Evolutionary conservation across 352 stramenopile species (phyloP).

Genomic region (Phytophthora multivora): DNA sequence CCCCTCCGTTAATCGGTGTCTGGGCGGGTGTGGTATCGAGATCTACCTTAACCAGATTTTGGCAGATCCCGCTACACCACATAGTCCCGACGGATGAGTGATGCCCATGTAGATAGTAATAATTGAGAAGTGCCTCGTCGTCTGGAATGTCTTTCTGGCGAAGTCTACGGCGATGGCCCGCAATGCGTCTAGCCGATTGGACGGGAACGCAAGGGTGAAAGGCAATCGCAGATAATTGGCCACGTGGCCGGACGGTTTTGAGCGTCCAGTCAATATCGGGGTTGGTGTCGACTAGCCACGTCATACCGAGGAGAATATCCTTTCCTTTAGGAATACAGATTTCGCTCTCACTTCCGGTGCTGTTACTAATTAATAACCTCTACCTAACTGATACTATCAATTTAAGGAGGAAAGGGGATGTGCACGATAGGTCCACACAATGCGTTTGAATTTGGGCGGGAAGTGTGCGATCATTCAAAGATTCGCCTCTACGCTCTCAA

Average conservation of each 20-base stretch:
- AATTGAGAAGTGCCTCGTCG: background rate
- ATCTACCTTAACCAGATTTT: too few relatives aligned
- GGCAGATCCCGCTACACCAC: too few relatives aligned
- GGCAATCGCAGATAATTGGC: background rate
- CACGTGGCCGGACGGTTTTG: background rate
- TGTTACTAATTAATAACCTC: too few relatives aligned
- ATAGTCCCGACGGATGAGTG: background rate
- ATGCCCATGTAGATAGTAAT: background rate
- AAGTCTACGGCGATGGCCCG: background rate
- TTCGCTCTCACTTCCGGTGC: too few relatives aligned
- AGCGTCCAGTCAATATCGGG: constrained; percentile 2
- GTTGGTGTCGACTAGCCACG: constrained; percentile 1
- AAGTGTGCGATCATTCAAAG: too few relatives aligned
- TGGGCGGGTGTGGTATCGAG: too few relatives aligned
- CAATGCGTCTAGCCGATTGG: background rate
- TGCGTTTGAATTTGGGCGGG: too few relatives aligned
- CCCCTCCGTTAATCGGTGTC: too few relatives aligned
- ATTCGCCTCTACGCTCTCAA: too few relatives aligned
- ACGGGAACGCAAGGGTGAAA: background rate
- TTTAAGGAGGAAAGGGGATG: too few relatives aligned
- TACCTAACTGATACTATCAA: too few relatives aligned
- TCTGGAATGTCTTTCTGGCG: background rate
- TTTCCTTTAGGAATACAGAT: constrained; percentile 6
- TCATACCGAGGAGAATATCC: constrained; percentile 7
- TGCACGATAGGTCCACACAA: too few relatives aligned